Evolutionary conservation across 306 rosid genomes (phyloP), one percentile per base, ranked within the genome.

Genomic region (Argentina anserina): DNA sequence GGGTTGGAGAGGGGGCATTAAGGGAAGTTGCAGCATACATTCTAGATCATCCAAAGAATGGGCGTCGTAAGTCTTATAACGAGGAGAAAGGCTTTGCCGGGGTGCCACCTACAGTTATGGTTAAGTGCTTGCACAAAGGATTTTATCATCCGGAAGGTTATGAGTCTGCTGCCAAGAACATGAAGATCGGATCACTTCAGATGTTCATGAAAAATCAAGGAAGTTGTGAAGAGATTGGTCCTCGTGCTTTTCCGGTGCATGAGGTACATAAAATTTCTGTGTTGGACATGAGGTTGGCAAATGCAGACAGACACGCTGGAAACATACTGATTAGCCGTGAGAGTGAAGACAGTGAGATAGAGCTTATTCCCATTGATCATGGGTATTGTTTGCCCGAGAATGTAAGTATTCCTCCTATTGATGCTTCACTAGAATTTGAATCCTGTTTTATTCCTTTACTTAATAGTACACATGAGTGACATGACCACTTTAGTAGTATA

Each of bases 11-110:
- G 79, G 98, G 97, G 81, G 98, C 97, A 56, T 78, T 90, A 72
- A 89, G 97, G 82, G 98, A 93, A 87, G 98, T 93, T 76, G 97
- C 98, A 69, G 98, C 98, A 63, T 93, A 90, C 79, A 76, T 90
- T 74, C 75, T 93, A 82, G 98, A 93, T 80, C 96, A 90, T 76
- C 98, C 97, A 46, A 55, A 62, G 0, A 79, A 58, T 69, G 97
- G 90, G 40, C 88, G 42, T 65, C 86, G 88, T 42, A 70, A 86
- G 21, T 49, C 81, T 68, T 81, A 77, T 67, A 87, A 90, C 9
- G 82, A 83, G 46, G 81, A 75, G 12, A 75, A 74, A 80, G 98
- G 98, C 45, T 90, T 87, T 84, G 90, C 98, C 42, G 98, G 98
- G 70, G 90, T 93, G 68, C 93, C 98, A 17, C 96, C 96, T 0